Percentiles rank a stretch among this genome's conserved stretches.
These are phyloP conservation scores for Quercus aquifolioides DNA, from an alignment of 306 rosid species.

Conservation along the genomic window DNA sequence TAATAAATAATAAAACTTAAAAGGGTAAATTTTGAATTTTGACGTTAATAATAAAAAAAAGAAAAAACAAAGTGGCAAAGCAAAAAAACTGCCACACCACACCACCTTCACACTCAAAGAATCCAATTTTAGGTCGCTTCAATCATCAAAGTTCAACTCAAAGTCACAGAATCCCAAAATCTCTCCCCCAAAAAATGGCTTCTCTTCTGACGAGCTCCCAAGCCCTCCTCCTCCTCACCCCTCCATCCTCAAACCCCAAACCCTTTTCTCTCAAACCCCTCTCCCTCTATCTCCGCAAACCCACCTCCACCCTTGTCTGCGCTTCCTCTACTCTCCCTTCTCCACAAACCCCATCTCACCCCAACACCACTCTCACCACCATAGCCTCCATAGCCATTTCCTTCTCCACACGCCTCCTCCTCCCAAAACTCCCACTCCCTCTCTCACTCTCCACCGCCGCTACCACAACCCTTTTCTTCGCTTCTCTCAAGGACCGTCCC, in stretches of 20 bases:
- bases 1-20: no score
- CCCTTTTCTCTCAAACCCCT: background rate
- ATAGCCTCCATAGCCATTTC: background rate
- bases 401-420: background rate
- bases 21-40: no score
- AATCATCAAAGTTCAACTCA: no score
- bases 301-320: background rate
- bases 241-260: background rate
- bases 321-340: background rate
- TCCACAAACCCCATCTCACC: background rate
- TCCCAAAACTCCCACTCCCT: background rate
- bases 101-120: no score
- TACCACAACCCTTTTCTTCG: slow-evolving; percentile 49
- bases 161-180: no score
- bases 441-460: no score
- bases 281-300: background rate
- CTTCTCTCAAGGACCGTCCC: slow-evolving; percentile 42
- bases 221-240: background rate
- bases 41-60: no score
- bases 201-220: background rate
- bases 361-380: slow-evolving; percentile 23
- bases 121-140: no score
- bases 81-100: no score
- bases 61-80: no score
- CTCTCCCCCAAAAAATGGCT: background rate